Evolutionary conservation across 1,284 basidiomycete genomes (phyloP).

Genomic region (Apiotrichum siamense): DNA sequence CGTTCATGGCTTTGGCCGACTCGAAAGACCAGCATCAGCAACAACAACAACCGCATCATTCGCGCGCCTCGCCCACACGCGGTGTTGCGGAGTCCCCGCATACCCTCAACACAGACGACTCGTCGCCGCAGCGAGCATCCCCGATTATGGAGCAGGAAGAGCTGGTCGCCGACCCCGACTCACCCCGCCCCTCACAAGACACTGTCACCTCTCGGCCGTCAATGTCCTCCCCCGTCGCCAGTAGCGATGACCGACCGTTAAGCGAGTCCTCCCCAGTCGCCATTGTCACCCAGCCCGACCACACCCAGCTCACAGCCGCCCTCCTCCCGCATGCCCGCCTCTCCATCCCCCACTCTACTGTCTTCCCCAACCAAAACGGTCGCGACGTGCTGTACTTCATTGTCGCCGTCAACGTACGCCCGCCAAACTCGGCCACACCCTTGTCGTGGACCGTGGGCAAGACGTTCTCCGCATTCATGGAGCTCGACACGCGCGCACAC

Average conservation of each 20-base stretch:
- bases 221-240: conserved; percentile 1
- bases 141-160: conserved; percentile 14
- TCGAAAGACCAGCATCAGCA: conserved; percentile 18
- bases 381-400: conserved; percentile 47
- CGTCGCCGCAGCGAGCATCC: conserved; percentile 5
- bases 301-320: conserved; percentile 24
- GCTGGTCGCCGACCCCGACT: not conserved
- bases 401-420: conserved; percentile 36
- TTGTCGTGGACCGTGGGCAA: conserved; percentile 88
- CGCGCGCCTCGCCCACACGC: not conserved
- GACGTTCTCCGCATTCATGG: conserved; percentile 81
- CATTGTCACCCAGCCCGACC: conserved; percentile 13
- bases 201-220: conserved; percentile 16
- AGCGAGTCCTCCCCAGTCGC: conserved; percentile 6
- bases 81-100: too few relatives aligned
- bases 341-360: conserved; percentile 40
- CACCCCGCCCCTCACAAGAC: conserved; percentile 21
- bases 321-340: conserved; percentile 41
- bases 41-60: not conserved
- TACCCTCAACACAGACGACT: not conserved
- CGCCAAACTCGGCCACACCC: conserved; percentile 35
- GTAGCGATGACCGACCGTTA: conserved; percentile 5
- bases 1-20: conserved; percentile 39
- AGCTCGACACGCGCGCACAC: conserved; percentile 60
- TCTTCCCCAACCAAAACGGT: conserved; percentile 40